Percentiles rank a stretch among this genome's conserved stretches.
Evolutionary conservation across 2,329 filamentous ascomycete genomes (phyloP).

Genomic region (Exophiala spinifera): DNA sequence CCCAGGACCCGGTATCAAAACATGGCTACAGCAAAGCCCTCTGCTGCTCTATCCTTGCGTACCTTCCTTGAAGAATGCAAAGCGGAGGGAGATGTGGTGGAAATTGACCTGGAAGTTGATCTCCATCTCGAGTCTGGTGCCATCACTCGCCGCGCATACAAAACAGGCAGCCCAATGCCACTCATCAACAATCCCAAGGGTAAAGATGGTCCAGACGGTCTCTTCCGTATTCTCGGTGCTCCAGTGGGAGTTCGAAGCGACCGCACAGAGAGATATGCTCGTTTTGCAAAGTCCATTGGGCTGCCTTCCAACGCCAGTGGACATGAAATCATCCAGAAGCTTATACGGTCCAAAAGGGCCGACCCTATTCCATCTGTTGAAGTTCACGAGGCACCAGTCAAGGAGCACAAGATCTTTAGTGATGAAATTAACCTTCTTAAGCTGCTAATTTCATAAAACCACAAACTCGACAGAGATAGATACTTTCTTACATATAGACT

Average conservation of each 20-base stretch:
- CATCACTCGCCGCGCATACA: too few species aligned
- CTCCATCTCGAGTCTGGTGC: too few species aligned
- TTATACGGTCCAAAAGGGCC: conserved; percentile 37
- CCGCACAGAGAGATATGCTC: conserved; percentile 37
- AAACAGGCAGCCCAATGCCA: too few species aligned
- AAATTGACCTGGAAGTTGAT: too few species aligned
- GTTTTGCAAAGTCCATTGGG: conserved; percentile 43
- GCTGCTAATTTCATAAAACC: conserved; percentile 44
- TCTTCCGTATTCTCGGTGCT: conserved; percentile 46
- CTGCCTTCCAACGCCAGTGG: conserved; percentile 39
- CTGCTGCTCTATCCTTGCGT: conserved; percentile 35
- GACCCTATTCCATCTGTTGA: conserved; percentile 35
- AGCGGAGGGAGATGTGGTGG: conserved; percentile 3
- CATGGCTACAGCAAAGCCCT: neutral
- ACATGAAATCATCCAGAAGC: conserved; percentile 43
- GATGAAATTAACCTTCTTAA: conserved; percentile 45
- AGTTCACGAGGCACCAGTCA: conserved; percentile 41
- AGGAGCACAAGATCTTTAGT: conserved; percentile 40
- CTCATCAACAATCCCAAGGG: too few species aligned
- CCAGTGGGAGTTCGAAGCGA: conserved; percentile 40
- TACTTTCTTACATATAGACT: conserved; percentile 53
- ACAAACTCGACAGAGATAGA: conserved; percentile 48
- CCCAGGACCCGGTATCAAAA: neutral
- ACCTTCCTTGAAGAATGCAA: conserved; percentile 45
- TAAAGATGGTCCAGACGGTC: too few species aligned